A percentile compares a stretch with the other conserved stretches of the same genome.
Conservation (phyloP, 306 rosid genomes). For the Abrus pulchellus region DNA sequence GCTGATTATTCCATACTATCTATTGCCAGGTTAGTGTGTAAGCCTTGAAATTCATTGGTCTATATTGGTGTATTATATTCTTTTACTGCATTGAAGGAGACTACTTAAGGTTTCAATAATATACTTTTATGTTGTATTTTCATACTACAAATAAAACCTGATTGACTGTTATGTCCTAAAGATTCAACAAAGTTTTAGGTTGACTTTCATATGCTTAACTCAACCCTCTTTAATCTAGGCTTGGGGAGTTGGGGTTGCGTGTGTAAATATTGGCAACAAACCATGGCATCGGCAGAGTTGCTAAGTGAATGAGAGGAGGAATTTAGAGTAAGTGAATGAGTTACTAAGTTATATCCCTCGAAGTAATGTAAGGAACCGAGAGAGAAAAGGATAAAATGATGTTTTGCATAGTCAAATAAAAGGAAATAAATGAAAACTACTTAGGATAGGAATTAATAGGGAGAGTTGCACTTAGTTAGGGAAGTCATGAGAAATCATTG, state of each 20-base stretch:
- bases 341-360: too few relatives aligned
- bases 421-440: too few relatives aligned
- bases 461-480: too few relatives aligned
- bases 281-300: not conserved
- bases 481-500: too few relatives aligned
- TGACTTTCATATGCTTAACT: too few relatives aligned
- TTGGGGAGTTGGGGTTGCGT: not conserved
- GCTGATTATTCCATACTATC: conserved; percentile 90
- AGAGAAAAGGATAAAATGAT: too few relatives aligned
- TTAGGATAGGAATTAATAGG: too few relatives aligned
- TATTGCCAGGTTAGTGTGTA: conserved; percentile 75
- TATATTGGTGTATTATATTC: not conserved
- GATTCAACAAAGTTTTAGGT: not conserved
- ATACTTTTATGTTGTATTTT: not conserved
- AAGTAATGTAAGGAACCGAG: too few relatives aligned
- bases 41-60: not conserved
- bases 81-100: conserved; percentile 29
- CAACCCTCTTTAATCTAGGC: not conserved
- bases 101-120: conserved; percentile 27
- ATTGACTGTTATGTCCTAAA: not conserved
- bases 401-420: too few relatives aligned
- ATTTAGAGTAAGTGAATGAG: too few relatives aligned
- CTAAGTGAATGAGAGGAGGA: too few relatives aligned
- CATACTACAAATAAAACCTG: conserved; percentile 25
- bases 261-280: conserved; percentile 2